Evolutionary conservation across 108 stramenopile genomes (phyloP), one percentile per base, ranked within the genome.

Genomic region (Aurantiochytrium sp.): DNA sequence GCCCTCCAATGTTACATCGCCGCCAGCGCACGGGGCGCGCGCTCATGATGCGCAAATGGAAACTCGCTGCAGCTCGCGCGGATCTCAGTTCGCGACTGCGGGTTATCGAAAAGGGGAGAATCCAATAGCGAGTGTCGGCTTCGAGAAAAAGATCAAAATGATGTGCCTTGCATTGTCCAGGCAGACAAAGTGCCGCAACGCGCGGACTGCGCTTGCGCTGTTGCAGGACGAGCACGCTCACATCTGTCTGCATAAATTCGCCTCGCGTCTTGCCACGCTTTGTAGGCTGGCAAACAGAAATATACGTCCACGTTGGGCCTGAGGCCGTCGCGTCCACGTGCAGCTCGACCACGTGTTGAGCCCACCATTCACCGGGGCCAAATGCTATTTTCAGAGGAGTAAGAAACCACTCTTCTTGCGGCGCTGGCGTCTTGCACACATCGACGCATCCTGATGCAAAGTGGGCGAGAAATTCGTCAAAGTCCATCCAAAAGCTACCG

Each of bases 401-500:
- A 12, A 53, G n/a, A 16, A 1, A 25, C 76, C 76, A 83, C 51
- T 53, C 76, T 47, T 47, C 51, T 6, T 53, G 49, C n/a, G 45
- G 51, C 6, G 19, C 10, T 23, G 76, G 76, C n/a, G 76, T 28
- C 51, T 83, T 83, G 51, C 76, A 83, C 25, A 83, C 51, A 23
- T 83, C 76, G 28, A 83, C 51, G 45, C 25, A 45, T 18, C 76
- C 76, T 12, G n/a, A 23, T 2, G n/a, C 51, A 83, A 92, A 92
- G 88, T 90, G 42, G 12, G 16, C 25, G 43, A 92, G 12, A 72
- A 93, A 73, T 44, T 92, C 91, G 4, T 92, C 90, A 53, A 89
- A 91, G 28, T 21, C 47, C 92, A 93, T 93, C 92, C 92, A 93
- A 58, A 93, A 93, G 23, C 58, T 60, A 44, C 91, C 91, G 59